Evolutionary conservation across 2,329 filamentous ascomycete genomes (phyloP).

Genomic region (Capronia coronata): DNA sequence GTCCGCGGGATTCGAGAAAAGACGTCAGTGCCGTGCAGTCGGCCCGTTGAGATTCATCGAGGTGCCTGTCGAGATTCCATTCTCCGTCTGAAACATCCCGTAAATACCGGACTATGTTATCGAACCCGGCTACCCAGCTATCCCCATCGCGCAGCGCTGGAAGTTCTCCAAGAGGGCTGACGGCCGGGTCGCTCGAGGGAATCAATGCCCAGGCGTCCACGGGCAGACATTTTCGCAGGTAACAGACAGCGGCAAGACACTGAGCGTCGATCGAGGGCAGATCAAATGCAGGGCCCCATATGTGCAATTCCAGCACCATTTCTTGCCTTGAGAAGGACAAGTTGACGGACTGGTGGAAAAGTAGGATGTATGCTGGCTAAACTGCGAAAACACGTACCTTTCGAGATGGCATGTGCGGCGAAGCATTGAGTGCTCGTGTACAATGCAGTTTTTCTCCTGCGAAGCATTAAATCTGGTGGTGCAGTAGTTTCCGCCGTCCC

Average conservation of each 20-base stretch:
- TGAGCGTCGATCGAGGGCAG: slow-evolving; percentile 87
- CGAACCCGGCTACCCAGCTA: slow-evolving; percentile 48
- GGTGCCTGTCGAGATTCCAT: slow-evolving; percentile 44
- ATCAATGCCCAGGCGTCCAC: slow-evolving; percentile 61
- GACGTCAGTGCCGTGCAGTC: slow-evolving; percentile 48
- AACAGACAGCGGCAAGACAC: slow-evolving; percentile 76
- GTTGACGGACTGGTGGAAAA: background rate
- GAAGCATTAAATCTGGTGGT: background rate
- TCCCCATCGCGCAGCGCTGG: slow-evolving; percentile 52
- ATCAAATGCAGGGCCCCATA: slow-evolving; percentile 84
- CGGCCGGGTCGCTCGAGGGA: slow-evolving; percentile 64
- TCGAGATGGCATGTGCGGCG: background rate
- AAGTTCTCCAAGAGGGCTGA: slow-evolving; percentile 59
- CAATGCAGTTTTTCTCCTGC: background rate
- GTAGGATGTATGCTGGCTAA: background rate
- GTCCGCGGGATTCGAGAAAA: slow-evolving; percentile 68
- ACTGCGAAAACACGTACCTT: background rate
- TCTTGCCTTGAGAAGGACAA: slow-evolving; percentile 7
- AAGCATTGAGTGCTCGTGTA: background rate
- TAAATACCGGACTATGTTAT: slow-evolving; percentile 50
- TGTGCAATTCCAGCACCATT: slow-evolving; percentile 67
- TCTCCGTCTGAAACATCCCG: slow-evolving; percentile 41
- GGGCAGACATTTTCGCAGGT: slow-evolving; percentile 60
- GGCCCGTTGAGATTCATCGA: slow-evolving; percentile 40
- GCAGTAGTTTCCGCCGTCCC: too few species aligned